phyloP scores from a whole-genome alignment of 768 basidiomycete species.

The Albatrellus ellisii region DNA sequence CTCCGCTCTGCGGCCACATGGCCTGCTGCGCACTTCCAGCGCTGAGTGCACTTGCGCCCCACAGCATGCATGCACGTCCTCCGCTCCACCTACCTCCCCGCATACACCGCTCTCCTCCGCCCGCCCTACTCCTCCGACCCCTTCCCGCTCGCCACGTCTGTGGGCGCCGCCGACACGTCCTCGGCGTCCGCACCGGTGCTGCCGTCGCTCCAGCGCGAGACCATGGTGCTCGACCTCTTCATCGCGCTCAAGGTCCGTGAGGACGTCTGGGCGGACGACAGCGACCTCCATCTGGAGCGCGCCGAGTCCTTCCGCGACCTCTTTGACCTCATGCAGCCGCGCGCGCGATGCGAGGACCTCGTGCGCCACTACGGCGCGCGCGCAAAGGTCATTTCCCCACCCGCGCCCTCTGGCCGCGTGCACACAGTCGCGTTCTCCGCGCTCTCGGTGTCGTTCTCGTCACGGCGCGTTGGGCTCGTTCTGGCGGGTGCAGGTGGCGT shows the following conservation, averaged over 20 bases:
- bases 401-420: conserved; percentile 4
- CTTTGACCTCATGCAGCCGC: conserved; percentile 67
- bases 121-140: conserved; percentile 68
- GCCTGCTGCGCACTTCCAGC: not conserved
- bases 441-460: conserved; percentile 11
- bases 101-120: conserved; percentile 49
- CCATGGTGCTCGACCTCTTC: conserved; percentile 61
- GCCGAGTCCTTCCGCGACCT: conserved; percentile 70
- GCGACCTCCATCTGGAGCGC: conserved; percentile 51
- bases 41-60: not conserved
- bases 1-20: not conserved
- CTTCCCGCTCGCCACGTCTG: conserved; percentile 43
- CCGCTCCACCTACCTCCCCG: conserved; percentile 58
- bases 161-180: no score
- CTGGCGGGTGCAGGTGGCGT: not conserved
- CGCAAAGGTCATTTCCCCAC: conserved; percentile 20
- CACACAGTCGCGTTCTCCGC: conserved; percentile 7
- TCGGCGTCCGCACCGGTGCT: conserved; percentile 18
- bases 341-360: conserved; percentile 65
- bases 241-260: conserved; percentile 70
- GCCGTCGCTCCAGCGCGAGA: conserved; percentile 54
- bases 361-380: conserved; percentile 31
- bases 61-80: conserved; percentile 73
- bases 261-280: conserved; percentile 66
- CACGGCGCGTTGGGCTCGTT: conserved; percentile 9